Evolutionary conservation across 2,329 filamentous ascomycete genomes (phyloP).

Genomic region (Phialemoniopsis sp.): DNA sequence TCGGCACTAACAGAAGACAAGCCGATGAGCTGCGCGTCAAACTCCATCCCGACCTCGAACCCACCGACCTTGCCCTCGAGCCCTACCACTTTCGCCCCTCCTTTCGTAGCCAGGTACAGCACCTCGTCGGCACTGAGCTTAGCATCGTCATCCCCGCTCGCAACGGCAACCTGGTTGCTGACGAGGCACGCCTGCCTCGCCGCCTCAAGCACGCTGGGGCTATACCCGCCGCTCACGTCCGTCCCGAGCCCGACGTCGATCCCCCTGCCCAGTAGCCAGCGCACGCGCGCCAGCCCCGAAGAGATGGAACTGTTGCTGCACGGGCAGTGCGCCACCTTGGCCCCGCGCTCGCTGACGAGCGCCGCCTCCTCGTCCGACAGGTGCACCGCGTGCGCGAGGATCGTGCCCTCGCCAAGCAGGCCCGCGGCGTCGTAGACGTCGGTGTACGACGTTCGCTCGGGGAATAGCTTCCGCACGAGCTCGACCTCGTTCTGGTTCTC

Average conservation of each 20-base stretch:
- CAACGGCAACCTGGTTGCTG: slow-evolving; percentile 66
- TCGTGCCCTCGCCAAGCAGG: slow-evolving; percentile 67
- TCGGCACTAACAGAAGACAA: slow-evolving; percentile 47
- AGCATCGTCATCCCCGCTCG: slow-evolving; percentile 36
- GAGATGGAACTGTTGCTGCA: slow-evolving; percentile 81
- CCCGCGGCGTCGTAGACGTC: slow-evolving; percentile 72
- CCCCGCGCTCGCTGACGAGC: slow-evolving; percentile 55
- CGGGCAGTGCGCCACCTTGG: slow-evolving; percentile 81
- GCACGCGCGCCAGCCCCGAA: slow-evolving; percentile 72
- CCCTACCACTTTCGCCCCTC: slow-evolving; percentile 78
- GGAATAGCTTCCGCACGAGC: slow-evolving; percentile 70
- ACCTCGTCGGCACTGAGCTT: slow-evolving; percentile 84
- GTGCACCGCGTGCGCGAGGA: slow-evolving; percentile 84
- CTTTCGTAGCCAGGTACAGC: slow-evolving; percentile 81
- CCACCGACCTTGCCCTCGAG: slow-evolving; percentile 68
- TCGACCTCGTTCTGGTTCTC: slow-evolving; percentile 74
- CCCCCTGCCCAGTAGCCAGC: slow-evolving; percentile 68
- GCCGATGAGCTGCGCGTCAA: slow-evolving; percentile 81
- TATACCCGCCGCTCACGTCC: slow-evolving; percentile 87
- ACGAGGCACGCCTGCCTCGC: slow-evolving; percentile 77
- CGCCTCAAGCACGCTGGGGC: slow-evolving; percentile 75
- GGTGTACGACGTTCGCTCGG: slow-evolving; percentile 48
- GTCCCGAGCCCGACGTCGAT: slow-evolving; percentile 84
- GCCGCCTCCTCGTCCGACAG: slow-evolving; percentile 61
- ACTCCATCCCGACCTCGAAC: slow-evolving; percentile 84